A percentile compares a stretch with the other conserved stretches of the same genome.
phyloP scores from a whole-genome alignment of 1,139 yeast genomes.

The Kodamaea plutei region DNA sequence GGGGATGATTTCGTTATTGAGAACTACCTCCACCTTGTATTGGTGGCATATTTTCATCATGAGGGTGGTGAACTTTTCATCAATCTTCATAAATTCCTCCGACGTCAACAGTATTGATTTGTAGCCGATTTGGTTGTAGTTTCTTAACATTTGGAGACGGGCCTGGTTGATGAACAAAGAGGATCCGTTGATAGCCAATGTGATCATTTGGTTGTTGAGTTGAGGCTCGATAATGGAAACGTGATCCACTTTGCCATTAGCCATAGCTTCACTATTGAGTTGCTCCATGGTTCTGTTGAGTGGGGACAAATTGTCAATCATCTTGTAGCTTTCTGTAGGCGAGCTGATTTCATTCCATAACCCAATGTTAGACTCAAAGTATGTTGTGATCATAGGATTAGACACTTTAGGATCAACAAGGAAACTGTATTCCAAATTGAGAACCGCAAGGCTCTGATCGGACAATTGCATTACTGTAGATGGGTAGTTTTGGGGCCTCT shows the following conservation, averaged over 20 bases:
- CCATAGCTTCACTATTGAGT: constrained; percentile 12
- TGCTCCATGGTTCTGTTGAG: constrained; percentile 13
- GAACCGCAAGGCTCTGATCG: constrained; percentile 19
- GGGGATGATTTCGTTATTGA: constrained; percentile 29
- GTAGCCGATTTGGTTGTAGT: constrained; percentile 33
- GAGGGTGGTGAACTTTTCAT: constrained; percentile 21
- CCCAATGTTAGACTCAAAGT: constrained; percentile 30
- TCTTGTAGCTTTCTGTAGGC: constrained; percentile 10
- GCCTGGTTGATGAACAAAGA: constrained; percentile 25
- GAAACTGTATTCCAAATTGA: constrained; percentile 38
- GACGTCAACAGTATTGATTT: constrained; percentile 30
- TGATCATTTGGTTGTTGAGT: constrained; percentile 26
- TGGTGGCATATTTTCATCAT: constrained; percentile 41
- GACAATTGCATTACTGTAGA: too few species aligned
- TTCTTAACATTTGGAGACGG: constrained; percentile 24
- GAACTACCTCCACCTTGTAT: constrained; percentile 47
- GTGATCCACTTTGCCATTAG: too few species aligned
- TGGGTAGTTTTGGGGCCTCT: too few species aligned
- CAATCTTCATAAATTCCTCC: constrained; percentile 21
- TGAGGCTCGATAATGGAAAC: constrained; percentile 29
- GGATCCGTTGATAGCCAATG: constrained; percentile 31
- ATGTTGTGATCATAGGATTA: constrained; percentile 21
- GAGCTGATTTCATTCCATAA: constrained; percentile 23
- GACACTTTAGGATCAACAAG: constrained; percentile 25
- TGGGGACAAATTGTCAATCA: constrained; percentile 28